phyloP scores from a whole-genome alignment of 2,329 filamentous ascomycete genomes.

The Fusarium floridanum region DNA sequence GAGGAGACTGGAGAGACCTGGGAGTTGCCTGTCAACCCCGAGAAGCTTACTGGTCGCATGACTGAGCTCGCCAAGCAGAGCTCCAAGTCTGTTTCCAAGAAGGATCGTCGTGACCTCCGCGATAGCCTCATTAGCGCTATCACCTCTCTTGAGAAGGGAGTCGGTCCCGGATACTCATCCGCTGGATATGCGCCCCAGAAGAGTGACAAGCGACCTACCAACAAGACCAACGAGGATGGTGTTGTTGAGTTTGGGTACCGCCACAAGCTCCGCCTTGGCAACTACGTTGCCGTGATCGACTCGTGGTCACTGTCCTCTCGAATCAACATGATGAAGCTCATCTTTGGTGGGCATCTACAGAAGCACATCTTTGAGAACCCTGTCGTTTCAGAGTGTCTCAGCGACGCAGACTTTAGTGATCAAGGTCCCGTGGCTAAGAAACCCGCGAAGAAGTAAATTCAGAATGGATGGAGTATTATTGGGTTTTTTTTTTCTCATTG shows the following conservation, averaged over 20 bases:
- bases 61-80: constrained; percentile 61
- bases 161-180: constrained; percentile 67
- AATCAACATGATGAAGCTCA: constrained; percentile 61
- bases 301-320: constrained; percentile 65
- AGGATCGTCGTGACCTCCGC: constrained; percentile 62
- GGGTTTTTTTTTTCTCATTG: not conserved
- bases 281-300: constrained; percentile 60
- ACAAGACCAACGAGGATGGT: constrained; percentile 57
- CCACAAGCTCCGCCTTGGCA: constrained; percentile 63
- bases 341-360: constrained; percentile 62
- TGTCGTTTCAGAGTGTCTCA: constrained; percentile 54
- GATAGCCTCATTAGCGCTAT: constrained; percentile 64
- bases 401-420: constrained; percentile 52
- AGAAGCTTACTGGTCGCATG: constrained; percentile 62
- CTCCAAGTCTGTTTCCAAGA: constrained; percentile 64
- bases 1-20: constrained; percentile 63
- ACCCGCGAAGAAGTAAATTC: constrained; percentile 21
- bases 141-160: constrained; percentile 66
- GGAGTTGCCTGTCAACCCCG: constrained; percentile 65
- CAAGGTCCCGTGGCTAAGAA: constrained; percentile 35
- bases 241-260: constrained; percentile 66
- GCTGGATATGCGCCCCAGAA: constrained; percentile 56
- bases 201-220: constrained; percentile 59
- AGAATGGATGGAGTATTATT: not conserved
- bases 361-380: constrained; percentile 55